Evolutionary conservation across 345 rosid species (phyloP).

Genomic region (Cochlearia excelsa): DNA sequence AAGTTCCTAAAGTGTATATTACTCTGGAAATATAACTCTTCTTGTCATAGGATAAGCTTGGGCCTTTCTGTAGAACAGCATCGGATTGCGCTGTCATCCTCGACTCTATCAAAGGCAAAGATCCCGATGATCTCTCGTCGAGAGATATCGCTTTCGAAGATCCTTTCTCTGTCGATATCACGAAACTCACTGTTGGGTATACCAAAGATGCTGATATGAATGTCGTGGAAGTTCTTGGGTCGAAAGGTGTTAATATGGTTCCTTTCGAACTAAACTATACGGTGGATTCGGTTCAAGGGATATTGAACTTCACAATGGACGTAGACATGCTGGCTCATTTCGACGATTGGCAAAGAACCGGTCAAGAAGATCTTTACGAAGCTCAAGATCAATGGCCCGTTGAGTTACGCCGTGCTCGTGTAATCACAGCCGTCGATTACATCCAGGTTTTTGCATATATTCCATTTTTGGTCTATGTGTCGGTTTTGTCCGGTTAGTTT

Average conservation of each 20-base stretch:
- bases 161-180: slow-evolving; percentile 74
- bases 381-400: slow-evolving; percentile 92
- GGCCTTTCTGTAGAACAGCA: slow-evolving; percentile 57
- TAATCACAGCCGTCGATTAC: slow-evolving; percentile 73
- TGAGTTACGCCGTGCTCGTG: slow-evolving; percentile 65
- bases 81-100: slow-evolving; percentile 62
- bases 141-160: slow-evolving; percentile 58
- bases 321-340: slow-evolving; percentile 84
- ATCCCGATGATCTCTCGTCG: slow-evolving; percentile 75
- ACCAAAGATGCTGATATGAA: slow-evolving; percentile 85
- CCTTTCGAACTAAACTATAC: slow-evolving; percentile 73
- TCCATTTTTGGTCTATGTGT: not conserved
- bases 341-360: slow-evolving; percentile 79
- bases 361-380: slow-evolving; percentile 66
- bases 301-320: slow-evolving; percentile 76
- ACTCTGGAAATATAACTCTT: slow-evolving; percentile 8
- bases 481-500: not conserved
- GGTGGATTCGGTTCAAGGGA: slow-evolving; percentile 78
- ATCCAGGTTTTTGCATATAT: slow-evolving; percentile 47
- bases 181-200: slow-evolving; percentile 76
- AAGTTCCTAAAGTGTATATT: not conserved
- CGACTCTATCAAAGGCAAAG: slow-evolving; percentile 71
- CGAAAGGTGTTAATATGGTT: slow-evolving; percentile 74
- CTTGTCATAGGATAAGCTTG: slow-evolving; percentile 68
- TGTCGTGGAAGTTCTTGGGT: slow-evolving; percentile 68